These are phyloP conservation scores for Macroventuria anomochaeta DNA, from an alignment of 2,329 filamentous ascomycete genomes.

Conservation along the genomic window DNA sequence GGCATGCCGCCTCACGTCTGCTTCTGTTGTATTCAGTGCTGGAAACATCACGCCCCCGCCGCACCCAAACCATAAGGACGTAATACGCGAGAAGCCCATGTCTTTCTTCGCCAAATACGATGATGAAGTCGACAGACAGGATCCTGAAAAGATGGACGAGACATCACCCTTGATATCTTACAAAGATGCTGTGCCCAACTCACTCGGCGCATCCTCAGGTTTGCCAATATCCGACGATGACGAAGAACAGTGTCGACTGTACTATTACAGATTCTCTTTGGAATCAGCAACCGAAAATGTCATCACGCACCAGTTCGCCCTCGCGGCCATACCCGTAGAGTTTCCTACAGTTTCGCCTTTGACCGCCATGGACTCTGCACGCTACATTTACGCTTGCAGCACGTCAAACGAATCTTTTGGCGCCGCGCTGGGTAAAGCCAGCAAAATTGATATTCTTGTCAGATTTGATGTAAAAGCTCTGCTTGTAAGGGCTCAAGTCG, in stretches of 20 bases:
- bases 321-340: conserved; percentile 71
- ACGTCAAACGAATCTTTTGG: conserved; percentile 64
- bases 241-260: conserved; percentile 71
- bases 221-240: conserved; percentile 51
- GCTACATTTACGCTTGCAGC: conserved; percentile 72
- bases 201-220: conserved; percentile 17
- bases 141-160: conserved; percentile 38
- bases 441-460: conserved; percentile 70
- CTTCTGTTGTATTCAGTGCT: conserved; percentile 68
- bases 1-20: conserved; percentile 70
- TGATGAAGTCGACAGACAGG: conserved; percentile 34
- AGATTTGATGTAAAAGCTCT: conserved; percentile 65
- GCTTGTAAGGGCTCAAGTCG: conserved; percentile 59
- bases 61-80: conserved; percentile 33
- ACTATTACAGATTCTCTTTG: conserved; percentile 70
- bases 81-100: conserved; percentile 48
- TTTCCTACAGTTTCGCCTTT: conserved; percentile 67
- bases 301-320: conserved; percentile 68
- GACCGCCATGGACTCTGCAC: conserved; percentile 62
- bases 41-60: conserved; percentile 66
- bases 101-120: conserved; percentile 57
- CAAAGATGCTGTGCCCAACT: conserved; percentile 2
- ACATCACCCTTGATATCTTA: conserved; percentile 28
- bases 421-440: conserved; percentile 66
- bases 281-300: conserved; percentile 34